Evolutionary conservation across 805 yeast species (phyloP), one percentile per base, ranked within the genome.

Genomic region (Vanderwaltozyma verrucispora): DNA sequence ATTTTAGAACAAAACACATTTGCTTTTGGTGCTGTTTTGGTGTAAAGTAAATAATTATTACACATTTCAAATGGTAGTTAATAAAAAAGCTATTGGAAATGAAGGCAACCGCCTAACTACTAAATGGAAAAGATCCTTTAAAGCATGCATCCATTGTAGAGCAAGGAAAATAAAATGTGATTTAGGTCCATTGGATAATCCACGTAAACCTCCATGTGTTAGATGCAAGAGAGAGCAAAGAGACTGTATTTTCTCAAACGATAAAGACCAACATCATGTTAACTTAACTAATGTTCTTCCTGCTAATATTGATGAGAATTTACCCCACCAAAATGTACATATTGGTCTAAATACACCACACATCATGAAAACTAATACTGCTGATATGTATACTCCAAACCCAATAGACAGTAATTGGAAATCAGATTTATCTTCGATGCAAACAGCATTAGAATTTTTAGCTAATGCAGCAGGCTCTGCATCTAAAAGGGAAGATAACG

Each of bases 61-160:
- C 27, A 24, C n/a, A 24, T 9, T 10, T 8, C 11, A 24, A 12
- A 24, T 24, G 27, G n/a, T 24, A 8, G 4, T 13, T 8, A 24
- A 10, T 24, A 24, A 24, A 24, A 24, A 13, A 24, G 5, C 27
- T 8, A 8, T 24, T 8, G n/a, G 27, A 24, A 10, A 24, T 8
- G 11, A 24, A 24, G 19, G 28, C 15, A 10, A n/a, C 23, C 27
- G n/a, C n/a, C n/a, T n/a, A n/a, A 6, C 14, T 28, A 31, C 33
- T 28, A 60, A 54, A 40, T 80, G 71, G 65, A 72, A 65, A 46
- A 64, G 95, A 44, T 75, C 77, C 43, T 88, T 83, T 56, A 71
- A 75, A 44, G 96, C 96, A 1, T 88, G 97, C 51, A 60, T 83
- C 34, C 83, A 77, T 59, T 88, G 97, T 55, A 71, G 96, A 14